Base-by-base conservation (phyloP, 345 rosid genomes). In the Camelina hispida region DNA sequence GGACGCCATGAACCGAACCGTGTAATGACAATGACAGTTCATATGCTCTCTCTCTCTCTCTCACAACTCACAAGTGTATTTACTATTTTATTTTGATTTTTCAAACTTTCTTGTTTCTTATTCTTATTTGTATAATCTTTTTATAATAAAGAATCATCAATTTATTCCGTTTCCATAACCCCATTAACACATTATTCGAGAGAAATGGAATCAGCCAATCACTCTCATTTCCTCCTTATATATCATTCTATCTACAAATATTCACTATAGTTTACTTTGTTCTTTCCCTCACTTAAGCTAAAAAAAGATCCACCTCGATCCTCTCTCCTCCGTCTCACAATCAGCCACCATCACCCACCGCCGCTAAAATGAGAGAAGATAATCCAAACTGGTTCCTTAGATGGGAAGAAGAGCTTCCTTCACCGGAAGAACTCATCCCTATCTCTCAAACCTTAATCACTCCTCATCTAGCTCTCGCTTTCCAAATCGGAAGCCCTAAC, bases 401-500 rank as follows among this genome's bases (percentile, higher is more conserved):
- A 66, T 78, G 81, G 74, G 69, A 78, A 15, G 65, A 72, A 7
- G 81, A 73, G 37, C 74, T 78, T 22, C 81, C 79, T 0, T 66
- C 82, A 0, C 79, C 72, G 0, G 79, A 80, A 35, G 83, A 83
- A 3, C 84, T 94, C 40, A 84, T 96, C 7, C 97, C 98, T 8
- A 78, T 94, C 66, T 86, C 85, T 3, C 96, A 88, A 66, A 71
- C 71, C 42, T 72, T 95, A 76, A 78, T 95, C 66, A 88, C 99
- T 9, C 92, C 85, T 74, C 92, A 86, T 60, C 90, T 95, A 22
- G 97, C 97, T 2, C 86, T 86, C 8, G 97, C 99, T 35, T 95
- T 95, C 80, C 87, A 93, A 54, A 85, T 95, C 72, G 84, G 62
- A 50, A 65, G 35, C 7, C 55, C 76, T 7, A 64, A 56, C 1